Base-by-base conservation (phyloP, 2,329 filamentous ascomycete species). In the Beauveria rudraprayagi region DNA sequence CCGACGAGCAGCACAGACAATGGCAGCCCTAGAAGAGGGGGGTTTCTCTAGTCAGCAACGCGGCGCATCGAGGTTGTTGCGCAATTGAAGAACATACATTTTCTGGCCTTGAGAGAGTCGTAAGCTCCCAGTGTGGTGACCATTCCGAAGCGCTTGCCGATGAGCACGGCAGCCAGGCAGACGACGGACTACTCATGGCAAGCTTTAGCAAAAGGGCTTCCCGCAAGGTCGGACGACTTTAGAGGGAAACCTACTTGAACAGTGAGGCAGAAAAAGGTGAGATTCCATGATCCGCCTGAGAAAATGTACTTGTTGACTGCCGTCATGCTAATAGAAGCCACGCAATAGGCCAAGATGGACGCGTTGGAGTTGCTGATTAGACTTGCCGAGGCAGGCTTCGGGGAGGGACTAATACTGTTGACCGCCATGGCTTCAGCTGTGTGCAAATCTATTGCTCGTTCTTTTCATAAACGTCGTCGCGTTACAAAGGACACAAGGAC, bases 231-330 rank as follows among this genome's bases (percentile, higher is more conserved):
- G 5, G 19, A 7, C 19, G 40, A 11, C 17, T 14, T 2, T n/a
- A 16, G 24, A 41, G 22, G 56, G 14, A 19, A 19, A 26, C 84
- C 70, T 84, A 97, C 93, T 87, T 97, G 94, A 63, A 97, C 83
- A 64, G 86, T 88, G 63, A 99, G 84, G 69, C 97, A 89, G 77
- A 99, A 91, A 77, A 97, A 96, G 77, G 96, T 96, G 70, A 99
- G 78, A 77, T 99, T 99, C 84, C 95, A 99, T 67, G 88, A 84
- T 56, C 83, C 82, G 63, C 94, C 94, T 8, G 91, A 97, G 52
- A 99, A 85, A 65, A 97, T 92, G 75, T 95, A 99, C 82, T 99
- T 99, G 80, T 99, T 99, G 75, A 95, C 94, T n/a, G 97, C 90
- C 8, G 94, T 99, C 94, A 99, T 99, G 75, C 93, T 84, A 72